Percentiles rank a stretch among this genome's conserved stretches.
These are phyloP conservation scores for Beauveria australis DNA, from an alignment of 2,329 filamentous ascomycete genomes.

Conservation along the genomic window DNA sequence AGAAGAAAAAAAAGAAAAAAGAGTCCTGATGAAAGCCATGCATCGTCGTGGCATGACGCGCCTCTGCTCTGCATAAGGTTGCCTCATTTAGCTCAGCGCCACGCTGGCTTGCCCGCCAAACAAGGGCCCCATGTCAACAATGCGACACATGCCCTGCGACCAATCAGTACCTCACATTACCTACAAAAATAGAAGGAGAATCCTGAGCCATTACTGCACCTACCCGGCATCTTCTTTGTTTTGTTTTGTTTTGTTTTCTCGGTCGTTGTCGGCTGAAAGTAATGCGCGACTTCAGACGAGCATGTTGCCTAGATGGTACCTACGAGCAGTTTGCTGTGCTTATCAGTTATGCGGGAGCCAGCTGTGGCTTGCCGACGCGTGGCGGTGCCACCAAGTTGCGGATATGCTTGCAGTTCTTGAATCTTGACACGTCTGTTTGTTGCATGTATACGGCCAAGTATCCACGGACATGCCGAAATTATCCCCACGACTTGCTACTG, in stretches of 20 bases:
- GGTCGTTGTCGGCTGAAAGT: background rate
- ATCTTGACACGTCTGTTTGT: too few relatives aligned
- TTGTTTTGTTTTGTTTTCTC: background rate
- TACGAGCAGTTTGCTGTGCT: background rate
- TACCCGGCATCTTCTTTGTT: background rate
- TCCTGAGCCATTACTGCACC: background rate
- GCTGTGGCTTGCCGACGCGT: background rate
- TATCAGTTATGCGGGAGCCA: background rate
- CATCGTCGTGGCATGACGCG: background rate
- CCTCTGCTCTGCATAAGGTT: constrained; percentile 5
- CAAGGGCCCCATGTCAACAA: constrained; percentile 2
- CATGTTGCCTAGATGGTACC: background rate
- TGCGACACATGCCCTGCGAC: background rate
- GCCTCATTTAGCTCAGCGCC: constrained; percentile 4
- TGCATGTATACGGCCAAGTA: too few relatives aligned
- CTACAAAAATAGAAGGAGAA: too few relatives aligned
- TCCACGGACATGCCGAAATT: too few relatives aligned
- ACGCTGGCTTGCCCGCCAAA: background rate
- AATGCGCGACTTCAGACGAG: background rate
- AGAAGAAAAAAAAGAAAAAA: too few relatives aligned
- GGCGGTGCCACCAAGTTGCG: background rate
- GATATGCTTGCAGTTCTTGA: too few relatives aligned
- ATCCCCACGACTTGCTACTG: too few relatives aligned
- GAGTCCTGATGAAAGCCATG: background rate
- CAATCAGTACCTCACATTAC: background rate